These are phyloP conservation scores for Pseudohyphozyma bogoriensis DNA, from an alignment of 768 basidiomycete species.

Conservation along the genomic window DNA sequence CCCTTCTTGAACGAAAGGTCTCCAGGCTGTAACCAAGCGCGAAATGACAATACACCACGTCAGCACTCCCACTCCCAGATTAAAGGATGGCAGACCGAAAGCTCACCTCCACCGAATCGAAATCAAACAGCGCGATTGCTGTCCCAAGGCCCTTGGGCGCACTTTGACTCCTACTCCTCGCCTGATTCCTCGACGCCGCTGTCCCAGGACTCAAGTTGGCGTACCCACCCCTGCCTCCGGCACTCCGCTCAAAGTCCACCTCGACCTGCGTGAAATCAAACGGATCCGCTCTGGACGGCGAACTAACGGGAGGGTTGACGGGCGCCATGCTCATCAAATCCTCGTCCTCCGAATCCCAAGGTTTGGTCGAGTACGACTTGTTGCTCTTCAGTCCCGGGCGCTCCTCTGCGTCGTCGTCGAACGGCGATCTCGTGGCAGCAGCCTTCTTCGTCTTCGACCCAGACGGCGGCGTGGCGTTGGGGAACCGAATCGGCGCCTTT, in stretches of 20 bases:
- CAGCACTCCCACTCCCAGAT: too few relatives aligned
- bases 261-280: constrained; percentile 5
- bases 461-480: background rate
- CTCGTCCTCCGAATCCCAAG: constrained; percentile 25
- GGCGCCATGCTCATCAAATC: background rate
- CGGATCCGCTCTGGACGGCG: background rate
- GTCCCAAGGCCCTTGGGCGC: constrained; percentile 6
- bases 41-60: too few relatives aligned
- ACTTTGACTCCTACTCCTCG: background rate
- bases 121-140: constrained; percentile 25
- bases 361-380: constrained; percentile 7
- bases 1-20: constrained; percentile 28
- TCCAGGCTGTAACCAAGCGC: background rate
- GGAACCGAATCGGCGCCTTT: background rate
- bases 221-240: background rate
- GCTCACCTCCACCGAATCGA: constrained; percentile 22
- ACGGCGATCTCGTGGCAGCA: too few relatives aligned
- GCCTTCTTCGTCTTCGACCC: too few relatives aligned
- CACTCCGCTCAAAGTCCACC: constrained; percentile 16
- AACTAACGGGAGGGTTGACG: background rate
- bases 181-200: too few relatives aligned
- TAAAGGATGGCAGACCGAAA: too few relatives aligned
- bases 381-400: background rate
- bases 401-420: background rate
- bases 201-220: background rate